Percentiles rank a stretch among this genome's conserved stretches.
phyloP scores from a whole-genome alignment of 495 filamentous ascomycete genomes.

The Xylaria telfairii region DNA sequence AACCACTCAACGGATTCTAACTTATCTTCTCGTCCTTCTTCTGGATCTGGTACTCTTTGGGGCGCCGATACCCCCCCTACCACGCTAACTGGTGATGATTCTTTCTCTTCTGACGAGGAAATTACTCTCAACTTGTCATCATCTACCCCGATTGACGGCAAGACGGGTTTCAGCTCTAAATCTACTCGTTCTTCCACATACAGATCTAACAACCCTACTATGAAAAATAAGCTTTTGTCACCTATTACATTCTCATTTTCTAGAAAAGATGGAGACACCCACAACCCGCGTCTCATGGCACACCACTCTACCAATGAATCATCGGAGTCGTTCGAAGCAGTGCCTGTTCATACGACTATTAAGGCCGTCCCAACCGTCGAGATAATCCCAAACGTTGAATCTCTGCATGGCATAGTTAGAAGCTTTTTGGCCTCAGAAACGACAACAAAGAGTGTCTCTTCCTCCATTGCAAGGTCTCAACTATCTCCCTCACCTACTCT shows the following conservation, averaged over 20 bases:
- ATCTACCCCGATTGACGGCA: neutral
- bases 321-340: neutral
- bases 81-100: conserved; percentile 19
- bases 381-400: neutral
- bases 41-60: neutral
- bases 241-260: neutral
- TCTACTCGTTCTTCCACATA: neutral
- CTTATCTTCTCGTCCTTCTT: conserved; percentile 1
- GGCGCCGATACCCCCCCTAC: conserved; percentile 19
- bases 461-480: neutral
- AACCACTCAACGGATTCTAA: neutral
- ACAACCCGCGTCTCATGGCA: neutral
- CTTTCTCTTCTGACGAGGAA: neutral
- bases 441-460: conserved; percentile 1
- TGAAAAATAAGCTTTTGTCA: neutral
- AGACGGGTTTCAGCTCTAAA: neutral
- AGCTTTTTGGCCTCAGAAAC: conserved; percentile 6
- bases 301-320: neutral
- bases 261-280: neutral
- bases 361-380: neutral
- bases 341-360: neutral
- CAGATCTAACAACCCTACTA: neutral
- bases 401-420: conserved; percentile 9
- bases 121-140: neutral
- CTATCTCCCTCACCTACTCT: neutral